Base-by-base conservation (phyloP, 2,329 filamentous ascomycete species). In the Fusarium coffeatum region DNA sequence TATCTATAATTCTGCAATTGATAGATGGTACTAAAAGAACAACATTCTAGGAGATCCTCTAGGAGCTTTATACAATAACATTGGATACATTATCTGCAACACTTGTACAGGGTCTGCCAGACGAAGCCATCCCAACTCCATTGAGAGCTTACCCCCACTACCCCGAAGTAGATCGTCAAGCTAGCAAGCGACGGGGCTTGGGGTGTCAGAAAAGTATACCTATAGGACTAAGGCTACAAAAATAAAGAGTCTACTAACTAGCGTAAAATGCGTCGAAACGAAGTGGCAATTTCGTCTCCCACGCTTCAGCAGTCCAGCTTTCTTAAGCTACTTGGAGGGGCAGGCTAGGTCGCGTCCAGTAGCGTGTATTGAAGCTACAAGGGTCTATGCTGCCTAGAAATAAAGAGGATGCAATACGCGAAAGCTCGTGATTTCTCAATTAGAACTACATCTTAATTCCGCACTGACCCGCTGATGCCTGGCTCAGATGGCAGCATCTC, bases 331-430 rank as follows among this genome's bases (percentile, higher is more conserved):
- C 48, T 23, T 32, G 12, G 49, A 25, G n/a, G 48, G 40, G 50
- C 32, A 48, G 55, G 40, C 43, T 66, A 62, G 68, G 58, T 40
- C 68, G 53, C 60, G 68, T 66, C 41, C 46, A 28, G 43, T 46
- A 71, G 58, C 49, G 55, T 64, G 68, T 57, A 30, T 71, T 56
- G 22, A 43, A 50, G 15, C 28, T 55, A 42, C 65, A 64, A 61
- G 69, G 63, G 66, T 50, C 53, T 53, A 41, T 75, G 68, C 73
- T 75, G 74, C 74, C 74, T 76, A 53, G 59, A 74, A 74, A 37
- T 32, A 30, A 55, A 53, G 27, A 49, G 49, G 46, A 45, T 53
- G n/a, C 42, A 56, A 48, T 28, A 71, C 72, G 61, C 73, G 73
- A 75, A 74, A 72, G 50, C 73, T 61, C 68, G 65, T 74, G 71